Base-by-base conservation (phyloP, 106 monocot species). In the Triglochin maritima region DNA sequence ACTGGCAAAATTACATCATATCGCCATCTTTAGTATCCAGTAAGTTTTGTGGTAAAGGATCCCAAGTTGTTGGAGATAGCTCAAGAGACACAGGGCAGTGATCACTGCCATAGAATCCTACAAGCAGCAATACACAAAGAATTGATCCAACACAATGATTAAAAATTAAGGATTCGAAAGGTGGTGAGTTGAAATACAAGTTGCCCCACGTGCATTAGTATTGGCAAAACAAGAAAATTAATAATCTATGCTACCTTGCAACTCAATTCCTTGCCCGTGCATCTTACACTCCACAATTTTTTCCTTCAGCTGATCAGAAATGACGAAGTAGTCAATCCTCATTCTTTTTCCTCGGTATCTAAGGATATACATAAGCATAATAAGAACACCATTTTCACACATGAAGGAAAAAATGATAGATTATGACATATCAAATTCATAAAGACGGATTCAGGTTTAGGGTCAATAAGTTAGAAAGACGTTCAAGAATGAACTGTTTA, bases 341-440 rank as follows among this genome's bases (percentile, higher is more conserved):
- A 98, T 98, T 83, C 84, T 86, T 70, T 89, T 92, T 9, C 98
- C 92, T 46, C 98, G 81, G 50, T 98, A 86, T 70, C 98, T 98
- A 74, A 65, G 44, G 57, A 62, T 44, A 52, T 29, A 29, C 29
- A 29, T 29, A 29, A 1, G 29, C 29, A 29, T 29, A 29, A 29
- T 29, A 29, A 29, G 29, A 29, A 29, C 29, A 29, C 29, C 29
- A 29, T 29, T 29, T 29, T 29, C 29, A 29, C 1, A 29, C 29
- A 29, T 29, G 29, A 1, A 29, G 29, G 29, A 29, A 29, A 29
- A 29, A 29, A 29, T 29, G 29, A 29, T 29, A 29, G 29, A 29
- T 29, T 29, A 29, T 29, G 29, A 29, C 29, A 29, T 29, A 29
- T 29, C 29, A 0, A 29, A 29, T 29, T 29, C 29, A 29, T 29